Evolutionary conservation across 108 stramenopile genomes (phyloP).

Genomic region (Discostella stelligeroides): DNA sequence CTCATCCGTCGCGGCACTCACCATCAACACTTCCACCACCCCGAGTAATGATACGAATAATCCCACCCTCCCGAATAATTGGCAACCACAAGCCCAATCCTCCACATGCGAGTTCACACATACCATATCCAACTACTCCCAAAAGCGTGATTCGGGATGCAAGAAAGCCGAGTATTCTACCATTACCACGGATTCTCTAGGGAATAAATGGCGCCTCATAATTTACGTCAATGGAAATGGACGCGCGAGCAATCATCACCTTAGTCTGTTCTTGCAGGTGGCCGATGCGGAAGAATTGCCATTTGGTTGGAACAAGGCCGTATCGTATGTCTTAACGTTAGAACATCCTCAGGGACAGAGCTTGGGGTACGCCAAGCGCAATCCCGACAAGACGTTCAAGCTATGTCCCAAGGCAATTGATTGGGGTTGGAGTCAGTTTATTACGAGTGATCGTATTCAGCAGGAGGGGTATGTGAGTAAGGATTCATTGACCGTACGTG

Average conservation of each 20-base stretch:
- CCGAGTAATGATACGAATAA: neutral
- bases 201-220: constrained; percentile 89
- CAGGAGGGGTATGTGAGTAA: constrained; percentile 81
- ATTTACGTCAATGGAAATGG: constrained; percentile 92
- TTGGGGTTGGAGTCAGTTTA: constrained; percentile 93
- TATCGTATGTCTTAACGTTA: constrained; percentile 84
- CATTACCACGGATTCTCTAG: constrained; percentile 78
- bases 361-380: constrained; percentile 84
- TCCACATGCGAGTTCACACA: constrained; percentile 90
- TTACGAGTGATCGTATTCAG: constrained; percentile 85
- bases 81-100: constrained; percentile 81
- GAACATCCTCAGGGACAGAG: constrained; percentile 76
- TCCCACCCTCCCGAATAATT: constrained; percentile 18
- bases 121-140: constrained; percentile 75
- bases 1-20: constrained; percentile 3
- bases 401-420: constrained; percentile 92
- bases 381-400: constrained; percentile 93
- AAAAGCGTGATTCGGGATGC: constrained; percentile 88
- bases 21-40: constrained; percentile 12
- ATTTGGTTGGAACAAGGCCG: constrained; percentile 91
- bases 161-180: constrained; percentile 90
- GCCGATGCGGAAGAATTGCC: constrained; percentile 90
- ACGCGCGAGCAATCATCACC: constrained; percentile 84
- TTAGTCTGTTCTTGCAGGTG: constrained; percentile 87
- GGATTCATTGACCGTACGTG: constrained; percentile 72